Conservation (phyloP, 148 eudicot genomes). For the Euryodendron excelsum region DNA sequence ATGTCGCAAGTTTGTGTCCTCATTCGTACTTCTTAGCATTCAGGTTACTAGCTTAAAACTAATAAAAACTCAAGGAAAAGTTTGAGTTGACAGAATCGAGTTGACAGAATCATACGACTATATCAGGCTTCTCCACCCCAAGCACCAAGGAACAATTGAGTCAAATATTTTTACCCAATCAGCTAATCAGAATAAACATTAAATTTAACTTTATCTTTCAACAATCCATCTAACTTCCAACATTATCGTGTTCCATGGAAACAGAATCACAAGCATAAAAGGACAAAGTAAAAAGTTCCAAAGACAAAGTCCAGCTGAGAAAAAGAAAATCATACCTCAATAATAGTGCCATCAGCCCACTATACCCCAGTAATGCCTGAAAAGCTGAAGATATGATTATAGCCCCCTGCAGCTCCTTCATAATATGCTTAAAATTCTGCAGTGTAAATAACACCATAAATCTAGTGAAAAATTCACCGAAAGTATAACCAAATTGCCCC, state of each 20-base stretch:
- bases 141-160: background rate
- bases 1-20: too few relatives aligned
- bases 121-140: background rate
- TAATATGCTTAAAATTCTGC: conserved; percentile 92
- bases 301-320: background rate
- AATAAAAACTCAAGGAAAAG: too few relatives aligned
- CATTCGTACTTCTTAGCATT: too few relatives aligned
- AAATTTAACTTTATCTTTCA: background rate
- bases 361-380: conserved; percentile 83
- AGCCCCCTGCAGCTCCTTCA: conserved; percentile 97
- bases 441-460: background rate
- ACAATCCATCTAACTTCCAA: background rate
- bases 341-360: conserved; percentile 80
- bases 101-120: background rate
- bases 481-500: background rate
- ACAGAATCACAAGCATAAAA: conserved; percentile 14
- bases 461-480: background rate
- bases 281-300: too few relatives aligned
- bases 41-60: too few relatives aligned
- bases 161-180: background rate
- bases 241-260: background rate
- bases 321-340: conserved; percentile 49
- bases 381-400: conserved; percentile 83
- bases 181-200: background rate
- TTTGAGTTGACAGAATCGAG: too few relatives aligned